phyloP scores from a whole-genome alignment of 192 early-diverging fungal species.

The Oehlia diaphana region DNA sequence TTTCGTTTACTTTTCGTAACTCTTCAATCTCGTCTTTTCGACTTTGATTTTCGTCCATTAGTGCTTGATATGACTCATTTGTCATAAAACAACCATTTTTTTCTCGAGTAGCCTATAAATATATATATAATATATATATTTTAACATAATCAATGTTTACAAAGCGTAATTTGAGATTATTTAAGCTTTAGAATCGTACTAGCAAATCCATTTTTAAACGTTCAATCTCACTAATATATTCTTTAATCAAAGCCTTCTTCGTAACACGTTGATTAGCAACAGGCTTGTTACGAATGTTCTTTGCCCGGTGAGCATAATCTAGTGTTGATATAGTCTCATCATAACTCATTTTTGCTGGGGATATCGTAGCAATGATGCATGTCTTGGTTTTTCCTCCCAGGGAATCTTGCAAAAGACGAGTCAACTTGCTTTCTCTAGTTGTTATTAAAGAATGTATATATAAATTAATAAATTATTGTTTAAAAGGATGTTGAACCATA shows the following conservation, averaged over 20 bases:
- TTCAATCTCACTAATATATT: slow-evolving; percentile 79
- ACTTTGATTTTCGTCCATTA: slow-evolving; percentile 46
- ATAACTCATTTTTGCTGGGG: slow-evolving; percentile 64
- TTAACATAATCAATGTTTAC: slow-evolving; percentile 7
- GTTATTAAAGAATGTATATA: too few species aligned
- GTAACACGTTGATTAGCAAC: slow-evolving; percentile 78
- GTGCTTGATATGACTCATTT: slow-evolving; percentile 56
- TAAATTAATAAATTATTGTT: too few species aligned
- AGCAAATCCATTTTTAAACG: slow-evolving; percentile 75
- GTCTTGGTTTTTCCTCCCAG: slow-evolving; percentile 89
- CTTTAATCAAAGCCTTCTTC: slow-evolving; percentile 78
- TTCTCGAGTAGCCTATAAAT: slow-evolving; percentile 65
- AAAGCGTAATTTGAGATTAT: background rate
- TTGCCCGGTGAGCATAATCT: slow-evolving; percentile 78
- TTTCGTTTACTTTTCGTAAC: slow-evolving; percentile 33
- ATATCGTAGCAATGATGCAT: slow-evolving; percentile 94
- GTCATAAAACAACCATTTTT: slow-evolving; percentile 83
- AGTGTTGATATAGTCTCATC: slow-evolving; percentile 77
- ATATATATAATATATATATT: background rate
- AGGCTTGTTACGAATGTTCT: slow-evolving; percentile 76
- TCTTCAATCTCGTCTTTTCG: slow-evolving; percentile 39
- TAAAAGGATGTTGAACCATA: too few species aligned
- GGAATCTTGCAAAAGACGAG: slow-evolving; percentile 88
- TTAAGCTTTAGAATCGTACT: slow-evolving; percentile 32
- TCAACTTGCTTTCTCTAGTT: slow-evolving; percentile 80